phyloP scores from a whole-genome alignment of 208 protist species.

The Porcisia deanei region DNA sequence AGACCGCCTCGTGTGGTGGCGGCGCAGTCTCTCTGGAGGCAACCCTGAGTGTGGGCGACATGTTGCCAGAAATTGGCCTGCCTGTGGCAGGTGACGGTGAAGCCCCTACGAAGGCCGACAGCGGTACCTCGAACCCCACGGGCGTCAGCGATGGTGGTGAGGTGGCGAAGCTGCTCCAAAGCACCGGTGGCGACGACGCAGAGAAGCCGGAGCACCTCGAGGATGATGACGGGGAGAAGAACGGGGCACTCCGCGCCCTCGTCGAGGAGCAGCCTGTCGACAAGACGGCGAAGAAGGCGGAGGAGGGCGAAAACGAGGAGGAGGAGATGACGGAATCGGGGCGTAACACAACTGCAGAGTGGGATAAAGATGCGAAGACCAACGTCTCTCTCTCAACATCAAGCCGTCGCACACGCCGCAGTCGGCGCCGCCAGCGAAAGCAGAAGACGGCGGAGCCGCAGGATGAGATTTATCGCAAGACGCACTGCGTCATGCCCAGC shows the following conservation, averaged over 20 bases:
- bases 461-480: slow-evolving; percentile 65
- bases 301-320: slow-evolving; percentile 4
- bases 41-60: not conserved
- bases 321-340: slow-evolving; percentile 13
- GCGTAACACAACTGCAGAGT: slow-evolving; percentile 1
- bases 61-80: not conserved
- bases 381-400: slow-evolving; percentile 14
- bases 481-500: slow-evolving; percentile 27
- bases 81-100: not conserved
- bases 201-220: slow-evolving; percentile 8
- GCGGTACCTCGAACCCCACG: not conserved
- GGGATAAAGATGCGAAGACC: slow-evolving; percentile 19
- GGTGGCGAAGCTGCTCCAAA: slow-evolving; percentile 2
- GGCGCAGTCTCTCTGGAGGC: not conserved
- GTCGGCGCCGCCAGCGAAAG: slow-evolving; percentile 44
- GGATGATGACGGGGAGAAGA: slow-evolving; percentile 12
- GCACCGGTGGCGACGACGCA: slow-evolving; percentile 7
- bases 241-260: not conserved
- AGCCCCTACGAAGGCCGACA: not conserved
- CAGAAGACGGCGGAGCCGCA: slow-evolving; percentile 34
- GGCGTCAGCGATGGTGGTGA: not conserved
- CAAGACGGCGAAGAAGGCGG: not conserved
- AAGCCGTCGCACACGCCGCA: slow-evolving; percentile 36
- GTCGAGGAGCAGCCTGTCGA: not conserved
- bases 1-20: slow-evolving; percentile 7